Evolutionary conservation across 2,329 filamentous ascomycete genomes (phyloP).

Genomic region (Cryphonectria radicalis): DNA sequence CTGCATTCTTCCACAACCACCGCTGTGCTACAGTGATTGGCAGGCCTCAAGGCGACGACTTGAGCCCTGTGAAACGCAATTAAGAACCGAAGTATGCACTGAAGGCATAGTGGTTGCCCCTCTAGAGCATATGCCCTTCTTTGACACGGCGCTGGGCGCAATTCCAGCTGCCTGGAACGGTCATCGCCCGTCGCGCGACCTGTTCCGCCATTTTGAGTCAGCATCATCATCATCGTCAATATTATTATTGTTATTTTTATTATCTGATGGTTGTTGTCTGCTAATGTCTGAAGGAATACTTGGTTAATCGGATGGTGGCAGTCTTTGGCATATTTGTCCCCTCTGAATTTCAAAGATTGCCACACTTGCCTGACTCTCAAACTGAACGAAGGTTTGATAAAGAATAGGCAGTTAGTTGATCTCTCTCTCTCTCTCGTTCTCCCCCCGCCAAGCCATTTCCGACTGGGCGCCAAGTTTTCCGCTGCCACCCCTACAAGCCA

Average conservation of each 20-base stretch:
- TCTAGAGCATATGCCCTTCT: not conserved
- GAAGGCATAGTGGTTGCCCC: not conserved
- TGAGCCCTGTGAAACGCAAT: not conserved
- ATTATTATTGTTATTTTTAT: not conserved
- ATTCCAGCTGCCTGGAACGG: not conserved
- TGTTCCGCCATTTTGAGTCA: not conserved
- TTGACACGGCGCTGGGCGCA: not conserved
- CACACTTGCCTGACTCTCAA: constrained; percentile 5
- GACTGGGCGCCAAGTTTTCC: constrained; percentile 12
- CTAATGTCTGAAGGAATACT: not conserved
- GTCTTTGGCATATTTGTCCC: not conserved
- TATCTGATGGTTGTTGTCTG: not conserved
- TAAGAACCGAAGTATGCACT: not conserved
- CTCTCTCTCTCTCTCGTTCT: no score
- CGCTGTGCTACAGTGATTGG: not conserved
- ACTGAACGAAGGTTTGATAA: not conserved
- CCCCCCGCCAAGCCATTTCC: constrained; percentile 2
- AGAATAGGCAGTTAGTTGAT: not conserved
- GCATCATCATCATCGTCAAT: not conserved
- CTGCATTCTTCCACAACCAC: not conserved
- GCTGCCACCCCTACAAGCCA: constrained; percentile 10
- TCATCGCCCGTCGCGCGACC: not conserved
- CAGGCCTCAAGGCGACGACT: not conserved
- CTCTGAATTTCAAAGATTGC: not conserved
- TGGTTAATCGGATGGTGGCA: not conserved